Conservation (phyloP, 2,329 filamentous ascomycete genomes). For the Colletotrichum sidae region DNA sequence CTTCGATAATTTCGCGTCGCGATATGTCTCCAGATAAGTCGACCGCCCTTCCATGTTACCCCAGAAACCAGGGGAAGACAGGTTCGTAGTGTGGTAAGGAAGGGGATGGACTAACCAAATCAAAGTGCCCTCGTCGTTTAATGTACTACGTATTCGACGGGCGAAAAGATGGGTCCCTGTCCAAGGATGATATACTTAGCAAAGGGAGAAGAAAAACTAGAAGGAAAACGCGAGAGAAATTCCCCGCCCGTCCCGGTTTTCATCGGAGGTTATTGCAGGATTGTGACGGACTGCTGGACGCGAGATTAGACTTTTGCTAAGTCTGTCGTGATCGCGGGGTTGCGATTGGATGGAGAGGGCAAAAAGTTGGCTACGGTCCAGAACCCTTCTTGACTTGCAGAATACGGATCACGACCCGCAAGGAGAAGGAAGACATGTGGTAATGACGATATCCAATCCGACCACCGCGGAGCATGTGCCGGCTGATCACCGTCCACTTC, state of each 20-base stretch:
- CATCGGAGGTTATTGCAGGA: conserved; percentile 13
- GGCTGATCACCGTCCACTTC: conserved; percentile 15
- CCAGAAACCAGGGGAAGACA: conserved; percentile 12
- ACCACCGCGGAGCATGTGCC: conserved; percentile 14
- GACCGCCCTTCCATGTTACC: conserved; percentile 29
- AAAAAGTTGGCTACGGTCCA: conserved; percentile 10
- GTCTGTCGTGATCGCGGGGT: not conserved
- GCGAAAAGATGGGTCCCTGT: conserved; percentile 14
- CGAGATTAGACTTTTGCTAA: conserved; percentile 13
- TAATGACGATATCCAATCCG: conserved; percentile 7
- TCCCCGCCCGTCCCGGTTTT: conserved; percentile 10
- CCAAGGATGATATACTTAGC: conserved; percentile 9
- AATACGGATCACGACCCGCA: conserved; percentile 13
- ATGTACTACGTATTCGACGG: conserved; percentile 28
- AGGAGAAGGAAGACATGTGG: not conserved
- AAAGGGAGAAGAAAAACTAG: not conserved
- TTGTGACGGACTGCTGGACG: conserved; percentile 8
- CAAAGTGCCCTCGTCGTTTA: conserved; percentile 10
- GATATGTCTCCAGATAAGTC: not conserved
- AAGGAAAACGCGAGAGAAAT: not conserved
- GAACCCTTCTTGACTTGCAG: conserved; percentile 5
- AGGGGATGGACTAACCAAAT: not conserved
- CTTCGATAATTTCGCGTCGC: too few species aligned
- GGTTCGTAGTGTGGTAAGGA: not conserved
- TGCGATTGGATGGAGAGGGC: not conserved